A percentile compares a stretch with the other conserved stretches of the same genome.
Evolutionary conservation across 176 grass and related monocot genomes (phyloP).

Genomic region (Oryza punctata): DNA sequence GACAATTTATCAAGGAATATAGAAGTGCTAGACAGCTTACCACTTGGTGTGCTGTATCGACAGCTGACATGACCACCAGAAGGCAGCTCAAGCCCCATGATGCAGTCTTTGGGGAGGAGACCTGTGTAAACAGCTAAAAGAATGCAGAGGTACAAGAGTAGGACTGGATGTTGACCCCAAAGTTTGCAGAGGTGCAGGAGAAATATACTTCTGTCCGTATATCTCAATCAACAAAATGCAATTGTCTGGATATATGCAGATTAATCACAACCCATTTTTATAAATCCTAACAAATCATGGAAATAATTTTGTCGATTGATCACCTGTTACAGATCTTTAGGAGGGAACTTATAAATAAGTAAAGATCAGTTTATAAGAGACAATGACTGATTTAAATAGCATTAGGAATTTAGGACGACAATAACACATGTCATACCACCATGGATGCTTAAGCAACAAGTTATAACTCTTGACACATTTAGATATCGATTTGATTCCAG

Average conservation of each 20-base stretch:
- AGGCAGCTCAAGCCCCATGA: conserved; percentile 88
- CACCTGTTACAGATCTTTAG: neutral
- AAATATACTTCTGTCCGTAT: neutral
- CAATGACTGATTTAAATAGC: neutral
- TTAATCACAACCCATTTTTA: neutral
- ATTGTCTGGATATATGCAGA: neutral
- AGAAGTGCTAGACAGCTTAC: conserved; percentile 86
- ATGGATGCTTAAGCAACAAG: neutral
- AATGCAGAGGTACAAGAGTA: conserved; percentile 97
- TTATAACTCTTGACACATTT: neutral
- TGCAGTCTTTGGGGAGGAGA: conserved; percentile 68
- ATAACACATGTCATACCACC: neutral
- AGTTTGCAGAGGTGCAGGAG: too few species aligned
- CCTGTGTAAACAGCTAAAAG: conserved; percentile 91
- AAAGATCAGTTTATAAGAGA: neutral
- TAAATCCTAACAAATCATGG: neutral
- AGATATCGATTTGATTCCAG: neutral
- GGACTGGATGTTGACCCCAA: conserved; percentile 82
- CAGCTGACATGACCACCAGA: conserved; percentile 93
- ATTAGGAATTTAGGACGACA: neutral
- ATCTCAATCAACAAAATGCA: neutral
- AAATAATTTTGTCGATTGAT: neutral
- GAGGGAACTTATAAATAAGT: neutral
- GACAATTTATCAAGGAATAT: conserved; percentile 95
- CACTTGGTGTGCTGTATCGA: conserved; percentile 73